phyloP scores from a whole-genome alignment of 257 asterid genomes.

The Solanum ossicruentum region DNA sequence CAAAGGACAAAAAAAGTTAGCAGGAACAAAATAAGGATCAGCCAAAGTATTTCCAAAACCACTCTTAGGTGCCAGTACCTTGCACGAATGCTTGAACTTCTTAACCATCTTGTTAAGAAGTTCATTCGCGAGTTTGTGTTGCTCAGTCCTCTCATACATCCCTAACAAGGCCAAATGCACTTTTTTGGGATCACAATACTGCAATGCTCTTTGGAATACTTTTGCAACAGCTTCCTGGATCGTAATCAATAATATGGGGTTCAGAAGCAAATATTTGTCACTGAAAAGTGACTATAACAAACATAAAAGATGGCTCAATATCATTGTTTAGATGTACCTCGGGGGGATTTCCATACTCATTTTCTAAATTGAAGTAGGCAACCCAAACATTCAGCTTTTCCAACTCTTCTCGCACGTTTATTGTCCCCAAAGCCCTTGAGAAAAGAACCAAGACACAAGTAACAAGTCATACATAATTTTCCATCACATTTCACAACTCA shows the following conservation, averaged over 20 bases:
- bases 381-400: conserved; percentile 92
- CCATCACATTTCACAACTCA: neutral
- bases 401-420: conserved; percentile 73
- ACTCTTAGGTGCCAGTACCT: conserved; percentile 27
- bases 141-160: conserved; percentile 74
- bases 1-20: neutral
- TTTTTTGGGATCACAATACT: conserved; percentile 77
- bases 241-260: neutral
- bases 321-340: conserved; percentile 39
- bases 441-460: neutral
- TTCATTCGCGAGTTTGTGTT: conserved; percentile 47
- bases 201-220: conserved; percentile 75
- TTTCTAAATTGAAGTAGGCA: conserved; percentile 90
- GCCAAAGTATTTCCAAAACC: neutral
- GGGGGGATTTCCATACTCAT: conserved; percentile 78
- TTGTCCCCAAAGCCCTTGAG: conserved; percentile 81
- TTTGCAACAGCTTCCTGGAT: conserved; percentile 69
- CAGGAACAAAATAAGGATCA: neutral
- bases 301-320: neutral
- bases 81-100: conserved; percentile 80
- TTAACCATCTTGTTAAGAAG: conserved; percentile 72
- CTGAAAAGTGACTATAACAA: neutral
- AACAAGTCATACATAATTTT: neutral
- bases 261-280: neutral
- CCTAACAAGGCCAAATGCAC: conserved; percentile 73